Conservation (phyloP, 2,329 filamentous ascomycete species). For the Leptographium radiaticola region DNA sequence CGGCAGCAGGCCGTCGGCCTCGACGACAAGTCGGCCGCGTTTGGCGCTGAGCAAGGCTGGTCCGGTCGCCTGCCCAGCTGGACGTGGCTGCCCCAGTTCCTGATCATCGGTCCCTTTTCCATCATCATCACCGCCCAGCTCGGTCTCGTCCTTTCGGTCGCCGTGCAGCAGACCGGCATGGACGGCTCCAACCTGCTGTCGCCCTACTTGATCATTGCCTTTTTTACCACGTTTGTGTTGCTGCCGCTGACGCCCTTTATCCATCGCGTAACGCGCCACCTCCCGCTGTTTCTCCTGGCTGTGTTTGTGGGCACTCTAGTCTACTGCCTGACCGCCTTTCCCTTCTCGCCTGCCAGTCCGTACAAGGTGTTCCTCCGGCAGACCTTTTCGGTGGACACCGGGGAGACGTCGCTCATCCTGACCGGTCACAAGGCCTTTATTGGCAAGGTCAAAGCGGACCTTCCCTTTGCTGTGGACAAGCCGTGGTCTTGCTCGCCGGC, state of each 20-base stretch:
- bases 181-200: constrained; percentile 65
- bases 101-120: constrained; percentile 65
- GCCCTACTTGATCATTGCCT: constrained; percentile 58
- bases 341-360: constrained; percentile 66
- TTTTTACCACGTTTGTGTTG: constrained; percentile 57
- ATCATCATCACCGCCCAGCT: constrained; percentile 68
- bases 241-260: constrained; percentile 72
- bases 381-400: constrained; percentile 60
- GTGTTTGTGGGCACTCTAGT: constrained; percentile 64
- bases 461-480: constrained; percentile 60
- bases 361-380: constrained; percentile 86
- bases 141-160: constrained; percentile 56
- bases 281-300: constrained; percentile 63
- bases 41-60: constrained; percentile 73
- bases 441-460: constrained; percentile 47
- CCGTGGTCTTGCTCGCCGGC: constrained; percentile 35
- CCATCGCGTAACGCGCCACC: constrained; percentile 71
- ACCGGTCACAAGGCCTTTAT: constrained; percentile 57
- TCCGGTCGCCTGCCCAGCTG: constrained; percentile 65
- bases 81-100: constrained; percentile 79
- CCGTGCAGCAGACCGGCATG: constrained; percentile 66
- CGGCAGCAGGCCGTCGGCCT: neutral
- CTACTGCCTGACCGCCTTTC: constrained; percentile 80
- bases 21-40: constrained; percentile 22
- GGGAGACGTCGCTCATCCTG: constrained; percentile 56